Base-by-base conservation (phyloP, 2,329 filamentous ascomycete species). In the Paecilomyces dactylethromorphus region DNA sequence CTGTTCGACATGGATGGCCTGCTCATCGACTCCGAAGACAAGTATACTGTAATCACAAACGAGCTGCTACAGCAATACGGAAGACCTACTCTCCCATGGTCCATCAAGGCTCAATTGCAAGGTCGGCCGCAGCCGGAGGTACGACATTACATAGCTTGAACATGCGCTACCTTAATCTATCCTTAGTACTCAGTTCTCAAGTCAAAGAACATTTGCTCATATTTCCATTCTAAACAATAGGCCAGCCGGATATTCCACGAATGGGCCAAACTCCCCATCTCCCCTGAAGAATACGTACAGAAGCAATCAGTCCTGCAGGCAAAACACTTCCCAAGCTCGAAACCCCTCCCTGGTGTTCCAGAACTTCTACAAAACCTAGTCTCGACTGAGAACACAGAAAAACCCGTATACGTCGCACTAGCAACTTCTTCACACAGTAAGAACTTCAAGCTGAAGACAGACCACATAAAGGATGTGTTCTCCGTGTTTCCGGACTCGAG, bases 1-100 rank as follows among this genome's bases (percentile, higher is more conserved):
- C 87, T 99, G 64, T 97, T 99, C 74, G 94, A 99, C 80, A 97
- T 97, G 92, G 94, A 99, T 76, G 94, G 94, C 61, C 87, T 99
- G 35, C 85, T 99, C 21, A 89, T 99, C 71, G 87, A 97, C 76
- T 92, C 90, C 33, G 94, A 97, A 79, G 94, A 97, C 70, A 79
- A 86, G 59, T 97, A 97, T 80, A 94, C 91, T 0, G 72, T 84
- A 26, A 89, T 90, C 75, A 89, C 92, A 61, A 97, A 99, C 77
- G 80, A 85, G 24, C 84, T 97, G 39, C 87, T 99, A 45, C 80
- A 82, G 58, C 86, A 89, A 70, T 91, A 94, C 74, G 84, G 82
- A 68, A 86, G 85, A 55, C 88, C 90, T 0, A 73, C 79, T 13
- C 80, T 97, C n/a, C 93, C 94, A 0, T 97, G 94, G 94, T 86